These are phyloP conservation scores for Thymus quinquecostatus DNA, from an alignment of 257 asterid genomes.

Conservation along the genomic window DNA sequence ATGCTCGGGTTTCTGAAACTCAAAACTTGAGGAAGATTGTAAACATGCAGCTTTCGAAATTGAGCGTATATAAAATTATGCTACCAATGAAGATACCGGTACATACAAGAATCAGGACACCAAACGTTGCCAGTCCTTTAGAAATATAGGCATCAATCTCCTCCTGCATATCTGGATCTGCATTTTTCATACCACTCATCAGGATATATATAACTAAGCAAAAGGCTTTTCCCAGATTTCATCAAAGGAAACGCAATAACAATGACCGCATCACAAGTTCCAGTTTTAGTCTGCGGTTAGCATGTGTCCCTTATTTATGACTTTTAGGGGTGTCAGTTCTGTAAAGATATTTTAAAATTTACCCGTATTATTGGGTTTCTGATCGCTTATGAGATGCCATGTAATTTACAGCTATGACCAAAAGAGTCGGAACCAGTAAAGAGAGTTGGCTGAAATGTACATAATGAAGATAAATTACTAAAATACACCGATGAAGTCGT, in stretches of 20 bases:
- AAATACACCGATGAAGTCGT: no score
- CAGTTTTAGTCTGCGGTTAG: not conserved
- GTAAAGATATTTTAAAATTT: no score
- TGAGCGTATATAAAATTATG: not conserved
- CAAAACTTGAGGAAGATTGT: not conserved
- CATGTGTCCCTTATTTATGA: no score
- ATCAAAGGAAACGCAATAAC: slow-evolving; percentile 1
- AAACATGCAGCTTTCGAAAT: slow-evolving; percentile 11
- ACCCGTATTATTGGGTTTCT: no score
- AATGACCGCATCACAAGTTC: slow-evolving; percentile 4
- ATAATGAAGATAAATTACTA: no score
- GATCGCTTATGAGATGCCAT: no score
- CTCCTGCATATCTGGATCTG: slow-evolving; percentile 90
- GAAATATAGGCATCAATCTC: slow-evolving; percentile 76
- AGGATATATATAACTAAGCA: slow-evolving; percentile 29
- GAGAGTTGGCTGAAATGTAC: no score
- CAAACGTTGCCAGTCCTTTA: slow-evolving; percentile 73
- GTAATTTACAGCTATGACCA: no score
- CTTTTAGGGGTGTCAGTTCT: no score
- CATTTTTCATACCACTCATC: slow-evolving; percentile 41
- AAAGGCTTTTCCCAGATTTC: slow-evolving; percentile 3
- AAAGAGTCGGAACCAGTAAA: no score
- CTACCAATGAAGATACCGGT: slow-evolving; percentile 21
- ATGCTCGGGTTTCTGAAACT: not conserved
- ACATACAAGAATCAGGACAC: slow-evolving; percentile 77